Evolutionary conservation across 2,329 filamentous ascomycete species (phyloP), one percentile per base, ranked within the genome.

Genomic region (Fusarium protoensiforme): DNA sequence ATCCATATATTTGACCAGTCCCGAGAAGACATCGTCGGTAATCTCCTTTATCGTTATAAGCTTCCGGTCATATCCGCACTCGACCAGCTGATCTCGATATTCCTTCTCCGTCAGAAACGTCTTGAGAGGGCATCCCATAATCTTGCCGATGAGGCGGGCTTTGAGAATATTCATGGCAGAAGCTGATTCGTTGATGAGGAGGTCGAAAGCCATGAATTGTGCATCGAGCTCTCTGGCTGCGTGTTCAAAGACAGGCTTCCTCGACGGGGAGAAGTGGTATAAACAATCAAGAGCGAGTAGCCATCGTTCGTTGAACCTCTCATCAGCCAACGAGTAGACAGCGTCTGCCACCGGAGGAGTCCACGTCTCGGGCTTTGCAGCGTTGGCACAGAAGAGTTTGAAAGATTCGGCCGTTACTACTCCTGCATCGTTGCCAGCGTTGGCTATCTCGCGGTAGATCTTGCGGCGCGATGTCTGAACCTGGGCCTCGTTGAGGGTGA

Each of bases 211-310:
- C 85, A 89, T 88, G 60, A 88, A 78, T 0, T 86, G 84, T 1
- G 88, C 87, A 5, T 81, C 73, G 1, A 90, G 80, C 0, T 78
- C 78, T 4, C 71, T 75, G 6, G 81, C 78, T 1, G 86, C 83
- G 48, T 86, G 81, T 9, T 78, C 64, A 16, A 90, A 82, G 3
- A 89, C 74, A 0, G 85, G 83, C 62, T 79, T 81, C 16, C 88
- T 81, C 1, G 87, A 89, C 0, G 88, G 89, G 0, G 80, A 81
- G 74, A 90, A 90, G 75, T 90, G 88, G 63, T 91, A 90, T 7
- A 89, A 76, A 3, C 87, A 87, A 74, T 90, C 89, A 1, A 90
- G 81, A 0, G 85, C 88, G 1, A 90, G 81, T 0, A 90, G 80
- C 87, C 87, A 90, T n/a, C 77, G 74, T 58, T 87, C 78, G 0